Percentiles rank a stretch among this genome's conserved stretches.
Conservation (phyloP, 1,139 yeast species). For the Zygosaccharomyces pseudobailii region DNA sequence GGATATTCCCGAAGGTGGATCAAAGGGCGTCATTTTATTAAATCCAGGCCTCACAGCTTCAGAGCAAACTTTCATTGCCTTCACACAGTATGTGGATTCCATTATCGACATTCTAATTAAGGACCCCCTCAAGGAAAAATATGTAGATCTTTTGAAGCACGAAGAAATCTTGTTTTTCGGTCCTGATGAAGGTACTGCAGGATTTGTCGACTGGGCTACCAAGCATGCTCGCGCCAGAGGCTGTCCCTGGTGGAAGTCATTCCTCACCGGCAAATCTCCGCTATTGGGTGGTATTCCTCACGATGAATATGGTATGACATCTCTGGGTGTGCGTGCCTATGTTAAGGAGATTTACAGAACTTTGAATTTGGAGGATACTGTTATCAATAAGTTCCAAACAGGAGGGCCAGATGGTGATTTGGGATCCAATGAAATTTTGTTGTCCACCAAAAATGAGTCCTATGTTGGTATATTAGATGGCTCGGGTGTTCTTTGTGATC, state of each 20-base stretch:
- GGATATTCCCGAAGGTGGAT: slow-evolving; percentile 99
- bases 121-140: slow-evolving; percentile 73
- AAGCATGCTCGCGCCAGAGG: slow-evolving; percentile 88
- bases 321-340: slow-evolving; percentile 88
- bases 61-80: slow-evolving; percentile 77
- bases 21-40: slow-evolving; percentile 91
- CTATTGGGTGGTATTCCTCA: slow-evolving; percentile 96
- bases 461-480: slow-evolving; percentile 94
- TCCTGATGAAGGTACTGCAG: slow-evolving; percentile 98
- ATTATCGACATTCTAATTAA: slow-evolving; percentile 81
- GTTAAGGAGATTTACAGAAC: slow-evolving; percentile 86
- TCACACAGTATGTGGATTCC: slow-evolving; percentile 89
- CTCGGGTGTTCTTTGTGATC: slow-evolving; percentile 90
- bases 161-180: slow-evolving; percentile 94
- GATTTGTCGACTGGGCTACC: slow-evolving; percentile 98
- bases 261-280: slow-evolving; percentile 94
- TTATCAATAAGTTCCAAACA: slow-evolving; percentile 81
- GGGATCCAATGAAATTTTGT: slow-evolving; percentile 89
- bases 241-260: slow-evolving; percentile 99
- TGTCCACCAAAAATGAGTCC: slow-evolving; percentile 67
- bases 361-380: slow-evolving; percentile 53
- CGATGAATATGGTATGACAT: slow-evolving; percentile 97
- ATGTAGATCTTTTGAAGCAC: slow-evolving; percentile 77
- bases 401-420: slow-evolving; percentile 99
- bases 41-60: slow-evolving; percentile 73